Conservation (phyloP, 305 asterid genomes). For the Fraxinus angustifolia region DNA sequence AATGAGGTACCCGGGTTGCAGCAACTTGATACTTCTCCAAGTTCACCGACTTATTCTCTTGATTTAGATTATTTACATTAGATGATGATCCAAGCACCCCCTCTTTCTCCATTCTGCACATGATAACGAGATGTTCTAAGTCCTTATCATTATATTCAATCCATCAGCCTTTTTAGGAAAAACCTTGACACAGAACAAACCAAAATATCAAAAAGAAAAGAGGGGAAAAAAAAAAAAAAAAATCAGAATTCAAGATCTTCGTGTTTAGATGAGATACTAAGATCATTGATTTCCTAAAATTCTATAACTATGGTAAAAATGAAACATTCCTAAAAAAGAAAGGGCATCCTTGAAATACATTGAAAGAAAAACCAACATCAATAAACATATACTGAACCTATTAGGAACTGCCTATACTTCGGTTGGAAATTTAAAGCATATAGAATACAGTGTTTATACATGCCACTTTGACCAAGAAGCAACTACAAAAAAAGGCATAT, state of each 20-base stretch:
- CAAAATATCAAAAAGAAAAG: not conserved
- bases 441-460: not conserved
- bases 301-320: not conserved
- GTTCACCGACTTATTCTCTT: not conserved
- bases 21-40: constrained; percentile 13
- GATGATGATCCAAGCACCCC: not conserved
- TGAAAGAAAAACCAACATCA: not conserved
- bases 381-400: not conserved
- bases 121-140: not conserved
- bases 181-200: not conserved
- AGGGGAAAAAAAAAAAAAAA: not conserved
- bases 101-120: constrained; percentile 18
- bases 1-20: constrained; percentile 12
- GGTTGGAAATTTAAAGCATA: not conserved
- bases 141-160: not conserved
- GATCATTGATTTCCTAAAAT: not conserved
- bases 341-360: not conserved
- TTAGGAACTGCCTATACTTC: not conserved
- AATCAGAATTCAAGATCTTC: not conserved
- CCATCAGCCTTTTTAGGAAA: not conserved
- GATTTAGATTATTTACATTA: not conserved
- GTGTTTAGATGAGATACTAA: not conserved
- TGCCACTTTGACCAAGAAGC: not conserved
- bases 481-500: not conserved
- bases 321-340: not conserved